phyloP scores from a whole-genome alignment of 805 yeast species.

The Candida qinlingensis region DNA sequence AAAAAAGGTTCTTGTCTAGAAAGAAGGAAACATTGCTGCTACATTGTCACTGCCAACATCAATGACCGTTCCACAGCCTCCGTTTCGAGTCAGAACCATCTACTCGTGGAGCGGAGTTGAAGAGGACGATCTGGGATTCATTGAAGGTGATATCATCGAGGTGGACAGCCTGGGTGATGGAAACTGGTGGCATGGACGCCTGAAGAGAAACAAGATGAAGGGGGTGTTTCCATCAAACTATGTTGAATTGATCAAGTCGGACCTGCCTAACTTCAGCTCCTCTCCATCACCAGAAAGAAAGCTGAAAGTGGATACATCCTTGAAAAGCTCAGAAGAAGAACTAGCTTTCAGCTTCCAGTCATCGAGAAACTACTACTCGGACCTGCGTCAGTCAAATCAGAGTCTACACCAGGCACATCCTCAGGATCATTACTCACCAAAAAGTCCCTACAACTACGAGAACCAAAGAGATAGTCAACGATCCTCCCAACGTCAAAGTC shows the following conservation, averaged over 20 bases:
- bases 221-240: slow-evolving; percentile 89
- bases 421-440: not conserved
- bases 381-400: not conserved
- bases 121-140: slow-evolving; percentile 84
- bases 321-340: slow-evolving; percentile 13
- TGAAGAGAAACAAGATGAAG: slow-evolving; percentile 71
- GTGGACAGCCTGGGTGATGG: slow-evolving; percentile 80
- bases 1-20: too few relatives aligned
- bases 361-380: slow-evolving; percentile 18
- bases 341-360: slow-evolving; percentile 25
- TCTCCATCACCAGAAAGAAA: not conserved
- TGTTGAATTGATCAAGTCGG: slow-evolving; percentile 52
- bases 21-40: too few relatives aligned
- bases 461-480: not conserved
- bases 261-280: slow-evolving; percentile 12
- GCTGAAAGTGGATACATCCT: not conserved
- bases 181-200: slow-evolving; percentile 85
- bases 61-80: slow-evolving; percentile 37
- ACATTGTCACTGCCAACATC: not conserved
- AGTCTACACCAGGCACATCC: not conserved
- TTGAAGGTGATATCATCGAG: slow-evolving; percentile 89
- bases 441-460: slow-evolving; percentile 3
- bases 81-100: slow-evolving; percentile 73
- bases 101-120: slow-evolving; percentile 95
- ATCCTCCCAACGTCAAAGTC: not conserved